A percentile compares a stretch with the other conserved stretches of the same genome.
Conservation (phyloP, 148 eudicot species). For the Hydrangea macrophylla region DNA sequence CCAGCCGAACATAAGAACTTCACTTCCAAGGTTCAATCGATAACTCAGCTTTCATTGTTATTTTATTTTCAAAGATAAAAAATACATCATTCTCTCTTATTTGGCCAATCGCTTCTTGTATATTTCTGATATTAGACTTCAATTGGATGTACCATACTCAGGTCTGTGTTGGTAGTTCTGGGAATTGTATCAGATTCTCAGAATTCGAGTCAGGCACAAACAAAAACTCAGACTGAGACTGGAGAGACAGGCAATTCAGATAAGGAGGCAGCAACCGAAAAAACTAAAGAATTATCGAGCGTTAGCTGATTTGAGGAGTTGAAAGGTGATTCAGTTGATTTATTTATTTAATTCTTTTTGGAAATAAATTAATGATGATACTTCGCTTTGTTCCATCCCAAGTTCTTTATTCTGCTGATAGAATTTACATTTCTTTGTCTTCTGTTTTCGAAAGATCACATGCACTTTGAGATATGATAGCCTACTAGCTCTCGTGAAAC, state of each 20-base stretch:
- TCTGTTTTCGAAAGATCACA: neutral
- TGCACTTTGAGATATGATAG: neutral
- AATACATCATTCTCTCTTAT: neutral
- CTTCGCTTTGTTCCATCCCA: neutral
- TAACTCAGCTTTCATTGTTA: neutral
- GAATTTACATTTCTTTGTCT: neutral
- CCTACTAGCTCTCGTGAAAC: neutral
- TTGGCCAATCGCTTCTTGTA: neutral
- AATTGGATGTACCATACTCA: slow-evolving; percentile 19
- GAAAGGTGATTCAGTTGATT: neutral
- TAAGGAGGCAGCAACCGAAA: slow-evolving; percentile 50
- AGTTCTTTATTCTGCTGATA: neutral
- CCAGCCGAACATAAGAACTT: slow-evolving; percentile 64
- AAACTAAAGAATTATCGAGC: slow-evolving; percentile 51
- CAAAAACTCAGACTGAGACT: slow-evolving; percentile 35
- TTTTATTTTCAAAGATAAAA: neutral
- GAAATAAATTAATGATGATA: neutral
- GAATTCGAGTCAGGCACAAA: slow-evolving; percentile 44
- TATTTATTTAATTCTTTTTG: neutral
- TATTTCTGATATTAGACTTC: slow-evolving; percentile 8
- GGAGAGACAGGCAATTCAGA: slow-evolving; percentile 48
- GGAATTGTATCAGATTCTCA: slow-evolving; percentile 65
- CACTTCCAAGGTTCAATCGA: slow-evolving; percentile 66
- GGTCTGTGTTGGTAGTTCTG: slow-evolving; percentile 70
- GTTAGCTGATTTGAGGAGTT: slow-evolving; percentile 27